Percentiles rank a stretch among this genome's conserved stretches.
These are phyloP conservation scores for Gossypium schwendimanii DNA, from an alignment of 441 rosid species.

Conservation along the genomic window DNA sequence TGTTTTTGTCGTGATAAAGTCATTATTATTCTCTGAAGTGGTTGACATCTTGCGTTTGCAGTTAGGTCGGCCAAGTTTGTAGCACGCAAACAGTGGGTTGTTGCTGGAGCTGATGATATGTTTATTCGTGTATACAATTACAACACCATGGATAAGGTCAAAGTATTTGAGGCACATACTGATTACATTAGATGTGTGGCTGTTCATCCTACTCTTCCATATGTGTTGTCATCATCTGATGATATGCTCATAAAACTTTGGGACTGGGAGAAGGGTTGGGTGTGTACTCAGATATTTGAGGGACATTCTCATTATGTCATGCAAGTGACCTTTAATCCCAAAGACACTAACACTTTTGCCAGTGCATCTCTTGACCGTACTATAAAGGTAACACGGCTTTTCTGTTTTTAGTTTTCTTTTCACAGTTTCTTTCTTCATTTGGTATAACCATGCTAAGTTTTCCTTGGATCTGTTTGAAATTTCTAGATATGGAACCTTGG, in stretches of 20 bases:
- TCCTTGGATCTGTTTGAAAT: constrained; percentile 10
- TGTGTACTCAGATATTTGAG: constrained; percentile 68
- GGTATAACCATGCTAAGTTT: constrained; percentile 8
- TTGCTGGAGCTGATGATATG: constrained; percentile 75
- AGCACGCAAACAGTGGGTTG: constrained; percentile 71
- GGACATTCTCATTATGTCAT: constrained; percentile 91
- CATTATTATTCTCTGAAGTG: constrained; percentile 10
- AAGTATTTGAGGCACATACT: constrained; percentile 75
- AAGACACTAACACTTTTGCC: constrained; percentile 66
- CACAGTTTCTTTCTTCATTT: constrained; percentile 6
- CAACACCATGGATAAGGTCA: constrained; percentile 68
- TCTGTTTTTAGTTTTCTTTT: constrained; percentile 1
- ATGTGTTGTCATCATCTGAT: constrained; percentile 74
- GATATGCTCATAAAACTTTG: constrained; percentile 85
- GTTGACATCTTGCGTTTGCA: constrained; percentile 27
- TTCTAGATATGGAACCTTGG: constrained; percentile 92
- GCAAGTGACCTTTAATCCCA: constrained; percentile 72
- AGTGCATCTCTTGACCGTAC: constrained; percentile 89
- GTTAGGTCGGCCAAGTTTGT: constrained; percentile 71
- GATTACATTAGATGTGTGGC: constrained; percentile 76
- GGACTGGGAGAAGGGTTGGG: constrained; percentile 97
- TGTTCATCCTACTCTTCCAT: constrained; percentile 74
- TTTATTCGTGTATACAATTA: constrained; percentile 64
- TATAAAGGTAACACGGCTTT: constrained; percentile 44
- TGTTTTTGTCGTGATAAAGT: constrained; percentile 6